These are phyloP conservation scores for Aegilops tauschii DNA, from an alignment of 176 grass and related monocot species.

Conservation along the genomic window DNA sequence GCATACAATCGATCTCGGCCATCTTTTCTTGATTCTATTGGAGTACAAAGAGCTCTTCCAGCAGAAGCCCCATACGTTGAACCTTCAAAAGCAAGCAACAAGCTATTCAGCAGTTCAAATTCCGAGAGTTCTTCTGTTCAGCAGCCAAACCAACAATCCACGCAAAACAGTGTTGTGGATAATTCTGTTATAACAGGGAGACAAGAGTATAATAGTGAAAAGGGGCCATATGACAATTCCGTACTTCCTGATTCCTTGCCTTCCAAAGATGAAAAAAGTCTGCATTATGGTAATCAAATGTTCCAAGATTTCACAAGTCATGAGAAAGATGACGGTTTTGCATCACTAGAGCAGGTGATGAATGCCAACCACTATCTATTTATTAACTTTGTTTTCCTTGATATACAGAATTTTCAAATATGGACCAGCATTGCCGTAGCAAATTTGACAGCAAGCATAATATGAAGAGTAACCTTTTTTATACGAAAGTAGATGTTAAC, in stretches of 20 bases:
- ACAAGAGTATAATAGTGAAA: slow-evolving; percentile 43
- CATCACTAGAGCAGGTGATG: slow-evolving; percentile 89
- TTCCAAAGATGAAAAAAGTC: slow-evolving; percentile 46
- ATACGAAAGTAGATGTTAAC: background rate
- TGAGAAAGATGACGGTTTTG: slow-evolving; percentile 84
- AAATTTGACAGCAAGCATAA: background rate
- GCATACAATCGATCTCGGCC: slow-evolving; percentile 53
- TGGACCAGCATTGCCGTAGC: background rate
- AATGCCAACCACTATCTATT: background rate
- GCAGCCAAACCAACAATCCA: slow-evolving; percentile 39
- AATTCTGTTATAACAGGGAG: slow-evolving; percentile 36
- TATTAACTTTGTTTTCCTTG: slow-evolving; percentile 14
- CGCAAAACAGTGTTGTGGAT: slow-evolving; percentile 23
- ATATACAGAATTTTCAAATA: slow-evolving; percentile 13
- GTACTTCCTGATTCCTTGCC: slow-evolving; percentile 24
- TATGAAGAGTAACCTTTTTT: background rate
- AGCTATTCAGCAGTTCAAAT: slow-evolving; percentile 39
- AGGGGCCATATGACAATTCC: slow-evolving; percentile 39
- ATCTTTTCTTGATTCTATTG: slow-evolving; percentile 90
- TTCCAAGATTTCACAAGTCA: slow-evolving; percentile 44
- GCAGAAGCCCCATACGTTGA: slow-evolving; percentile 31
- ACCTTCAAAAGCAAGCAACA: slow-evolving; percentile 44
- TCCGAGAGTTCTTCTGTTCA: slow-evolving; percentile 34
- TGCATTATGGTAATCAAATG: slow-evolving; percentile 27
- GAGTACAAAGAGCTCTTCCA: slow-evolving; percentile 57